These are phyloP conservation scores for Phialophora macrospora DNA, from an alignment of 2,329 filamentous ascomycete species.

Conservation along the genomic window DNA sequence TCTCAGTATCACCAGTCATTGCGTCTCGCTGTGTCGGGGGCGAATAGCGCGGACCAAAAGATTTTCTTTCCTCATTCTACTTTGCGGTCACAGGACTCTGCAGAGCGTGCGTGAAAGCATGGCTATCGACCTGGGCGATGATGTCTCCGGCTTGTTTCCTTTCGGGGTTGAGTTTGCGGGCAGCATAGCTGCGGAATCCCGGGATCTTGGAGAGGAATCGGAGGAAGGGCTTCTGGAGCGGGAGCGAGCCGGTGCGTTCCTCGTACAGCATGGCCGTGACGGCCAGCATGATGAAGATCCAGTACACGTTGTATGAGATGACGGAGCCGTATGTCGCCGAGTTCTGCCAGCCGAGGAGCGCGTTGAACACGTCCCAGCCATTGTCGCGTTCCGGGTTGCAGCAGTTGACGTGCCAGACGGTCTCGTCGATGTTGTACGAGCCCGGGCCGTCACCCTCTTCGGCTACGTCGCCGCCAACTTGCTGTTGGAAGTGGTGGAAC, in stretches of 20 bases:
- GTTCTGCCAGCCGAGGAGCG: constrained; percentile 85
- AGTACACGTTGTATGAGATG: constrained; percentile 86
- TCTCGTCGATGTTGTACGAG: constrained; percentile 77
- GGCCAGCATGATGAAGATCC: constrained; percentile 70
- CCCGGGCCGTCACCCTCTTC: constrained; percentile 71
- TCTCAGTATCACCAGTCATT: background rate
- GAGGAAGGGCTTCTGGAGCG: constrained; percentile 35
- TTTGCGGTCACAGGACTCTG: background rate
- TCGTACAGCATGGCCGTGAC: constrained; percentile 70
- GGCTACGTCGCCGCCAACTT: constrained; percentile 60
- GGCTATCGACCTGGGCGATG: background rate
- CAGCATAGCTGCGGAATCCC: constrained; percentile 16
- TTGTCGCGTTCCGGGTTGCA: constrained; percentile 75
- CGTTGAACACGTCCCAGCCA: constrained; percentile 86
- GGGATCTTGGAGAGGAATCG: constrained; percentile 37
- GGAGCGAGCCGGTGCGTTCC: constrained; percentile 52
- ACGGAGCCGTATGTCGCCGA: constrained; percentile 86
- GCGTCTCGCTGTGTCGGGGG: background rate
- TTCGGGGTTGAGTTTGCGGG: background rate
- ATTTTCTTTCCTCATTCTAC: background rate
- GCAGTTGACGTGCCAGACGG: constrained; percentile 85
- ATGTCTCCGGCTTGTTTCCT: background rate
- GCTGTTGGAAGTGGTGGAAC: constrained; percentile 67
- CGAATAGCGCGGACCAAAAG: background rate
- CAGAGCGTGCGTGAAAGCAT: background rate